Evolutionary conservation across 345 rosid genomes (phyloP), one percentile per base, ranked within the genome.

Genomic region (Pistacia integerrima): DNA sequence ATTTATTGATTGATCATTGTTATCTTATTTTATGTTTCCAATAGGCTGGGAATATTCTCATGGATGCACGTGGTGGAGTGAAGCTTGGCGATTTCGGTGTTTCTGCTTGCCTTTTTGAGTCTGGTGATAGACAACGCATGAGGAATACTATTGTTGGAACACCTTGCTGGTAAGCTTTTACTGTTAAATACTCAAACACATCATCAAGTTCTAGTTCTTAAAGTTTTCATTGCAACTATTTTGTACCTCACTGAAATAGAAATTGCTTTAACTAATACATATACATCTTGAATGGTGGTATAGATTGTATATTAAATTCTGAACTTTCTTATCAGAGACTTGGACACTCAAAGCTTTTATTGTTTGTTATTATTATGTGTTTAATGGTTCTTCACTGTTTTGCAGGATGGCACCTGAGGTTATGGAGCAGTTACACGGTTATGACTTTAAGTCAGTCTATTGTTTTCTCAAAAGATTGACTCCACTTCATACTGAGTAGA

Each of bases 341-440:
- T 73, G 58, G 33, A 28, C 18, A 41, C 10, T 46, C 56, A 17
- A 11, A 58, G 33, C 12, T 35, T 70, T 55, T 36, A 12, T 56
- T 63, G 69, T 56, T 63, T 60, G 67, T 46, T 72, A 60, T 59
- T 72, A 25, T 25, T 28, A 30, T 38, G 22, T 18, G 13, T 74
- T 65, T 10, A 3, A 52, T 38, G 20, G 44, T 16, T 76, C 69
- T 69, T 62, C 52, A 74, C 22, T 72, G 35, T 76, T 73, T 83
- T 76, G 75, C 81, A 96, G 99, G 99, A 96, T 96, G 99, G 99
- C 99, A 62, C 99, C 99, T 72, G 99, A 96, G 87, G 99, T 96
- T 77, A 89, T 96, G 99, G 98, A 96, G 86, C 99, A 96, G 87
- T 70, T 96, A 70, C 97, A 92, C 70, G 99, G 99, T 75, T 96